Evolutionary conservation across 2,329 filamentous ascomycete species (phyloP).

Genomic region (Chrysoporthe puriensis): DNA sequence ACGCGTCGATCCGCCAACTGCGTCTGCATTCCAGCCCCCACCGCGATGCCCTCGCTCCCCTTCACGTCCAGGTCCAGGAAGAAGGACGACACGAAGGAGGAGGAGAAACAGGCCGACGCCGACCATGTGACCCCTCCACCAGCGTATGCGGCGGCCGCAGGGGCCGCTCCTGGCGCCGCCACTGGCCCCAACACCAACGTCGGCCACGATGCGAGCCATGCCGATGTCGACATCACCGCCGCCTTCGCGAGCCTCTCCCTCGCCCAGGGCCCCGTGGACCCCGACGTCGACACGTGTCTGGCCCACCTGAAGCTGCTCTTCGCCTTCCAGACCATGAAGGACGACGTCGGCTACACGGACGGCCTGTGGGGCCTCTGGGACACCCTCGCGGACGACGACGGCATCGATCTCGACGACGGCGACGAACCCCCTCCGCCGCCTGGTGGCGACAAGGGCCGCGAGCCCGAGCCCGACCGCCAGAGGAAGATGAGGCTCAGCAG

Average conservation of each 20-base stretch:
- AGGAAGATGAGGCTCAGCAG: constrained; percentile 50
- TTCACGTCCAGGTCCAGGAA: no score
- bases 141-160: no score
- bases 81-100: no score
- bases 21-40: no score
- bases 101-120: no score
- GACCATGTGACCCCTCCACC: no score
- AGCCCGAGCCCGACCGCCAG: constrained; percentile 38
- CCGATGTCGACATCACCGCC: constrained; percentile 44
- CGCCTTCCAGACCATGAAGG: constrained; percentile 68
- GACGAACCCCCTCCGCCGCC: not conserved
- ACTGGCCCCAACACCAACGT: not conserved
- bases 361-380: constrained; percentile 69
- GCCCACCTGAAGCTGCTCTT: constrained; percentile 76
- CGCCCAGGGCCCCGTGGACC: constrained; percentile 35
- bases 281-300: constrained; percentile 62
- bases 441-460: constrained; percentile 29
- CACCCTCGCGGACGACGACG: constrained; percentile 39
- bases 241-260: constrained; percentile 46
- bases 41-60: no score
- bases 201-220: constrained; percentile 29
- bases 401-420: not conserved
- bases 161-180: no score
- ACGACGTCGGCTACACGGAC: constrained; percentile 67
- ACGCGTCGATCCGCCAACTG: no score